phyloP scores from a whole-genome alignment of 2,329 filamentous ascomycete genomes.

The Aureobasidium sp. region DNA sequence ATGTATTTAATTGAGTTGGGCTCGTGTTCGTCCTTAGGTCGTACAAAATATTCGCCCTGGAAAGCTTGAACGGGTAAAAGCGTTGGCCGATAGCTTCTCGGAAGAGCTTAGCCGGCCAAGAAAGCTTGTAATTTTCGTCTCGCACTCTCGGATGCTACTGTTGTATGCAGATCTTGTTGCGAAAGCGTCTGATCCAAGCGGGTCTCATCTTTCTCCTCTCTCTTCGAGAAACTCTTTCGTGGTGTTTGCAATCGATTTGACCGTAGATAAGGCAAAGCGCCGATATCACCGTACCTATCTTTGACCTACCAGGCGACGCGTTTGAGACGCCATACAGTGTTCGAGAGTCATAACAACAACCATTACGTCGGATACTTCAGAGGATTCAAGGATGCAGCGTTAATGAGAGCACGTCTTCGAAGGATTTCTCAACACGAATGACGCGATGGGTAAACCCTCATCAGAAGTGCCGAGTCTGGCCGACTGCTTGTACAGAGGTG shows the following conservation, averaged over 20 bases:
- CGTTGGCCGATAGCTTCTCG: neutral
- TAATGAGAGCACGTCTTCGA: slow-evolving; percentile 7
- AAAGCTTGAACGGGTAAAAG: neutral
- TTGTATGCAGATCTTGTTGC: slow-evolving; percentile 6
- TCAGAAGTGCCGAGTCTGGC: neutral
- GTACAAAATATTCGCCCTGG: too few relatives aligned
- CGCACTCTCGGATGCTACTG: slow-evolving; percentile 5
- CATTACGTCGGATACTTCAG: neutral
- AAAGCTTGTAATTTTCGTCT: slow-evolving; percentile 12
- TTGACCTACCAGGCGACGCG: neutral
- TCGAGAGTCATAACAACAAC: neutral
- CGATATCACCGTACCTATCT: neutral
- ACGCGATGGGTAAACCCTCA: slow-evolving; percentile 2
- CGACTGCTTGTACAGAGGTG: neutral
- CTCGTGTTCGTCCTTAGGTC: neutral
- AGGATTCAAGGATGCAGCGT: neutral
- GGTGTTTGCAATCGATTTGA: neutral
- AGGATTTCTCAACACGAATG: slow-evolving; percentile 9
- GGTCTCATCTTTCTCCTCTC: slow-evolving; percentile 8
- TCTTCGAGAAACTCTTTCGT: slow-evolving; percentile 3
- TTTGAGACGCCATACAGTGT: neutral
- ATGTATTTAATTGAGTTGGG: neutral
- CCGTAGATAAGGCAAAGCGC: slow-evolving; percentile 10
- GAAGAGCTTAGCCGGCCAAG: slow-evolving; percentile 2
- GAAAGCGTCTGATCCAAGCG: neutral